Conservation (phyloP, 352 stramenopile genomes). For the Aphanomyces astaci region DNA sequence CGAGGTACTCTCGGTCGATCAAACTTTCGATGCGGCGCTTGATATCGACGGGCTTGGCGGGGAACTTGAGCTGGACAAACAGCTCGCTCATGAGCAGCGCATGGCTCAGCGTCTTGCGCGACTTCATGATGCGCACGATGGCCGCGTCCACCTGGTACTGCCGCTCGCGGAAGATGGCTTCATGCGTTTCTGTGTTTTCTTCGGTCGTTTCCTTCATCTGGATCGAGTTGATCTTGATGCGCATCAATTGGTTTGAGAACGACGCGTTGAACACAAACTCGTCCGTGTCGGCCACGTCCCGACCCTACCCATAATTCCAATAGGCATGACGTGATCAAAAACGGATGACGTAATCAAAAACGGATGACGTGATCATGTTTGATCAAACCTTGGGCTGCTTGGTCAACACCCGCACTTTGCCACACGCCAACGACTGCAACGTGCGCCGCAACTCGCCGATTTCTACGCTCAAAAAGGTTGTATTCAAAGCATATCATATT, state of each 20-base stretch:
- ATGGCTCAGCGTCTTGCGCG: conserved; percentile 93
- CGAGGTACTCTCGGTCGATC: conserved; percentile 85
- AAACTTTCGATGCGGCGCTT: conserved; percentile 87
- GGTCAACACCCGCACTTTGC: conserved; percentile 82
- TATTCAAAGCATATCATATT: not conserved
- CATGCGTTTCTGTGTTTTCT: conserved; percentile 90
- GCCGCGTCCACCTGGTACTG: conserved; percentile 93
- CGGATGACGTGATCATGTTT: no score
- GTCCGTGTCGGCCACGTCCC: conserved; percentile 80
- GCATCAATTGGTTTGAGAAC: conserved; percentile 83
- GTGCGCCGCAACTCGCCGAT: conserved; percentile 84
- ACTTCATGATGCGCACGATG: conserved; percentile 99
- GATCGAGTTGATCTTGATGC: conserved; percentile 94
- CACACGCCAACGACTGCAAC: conserved; percentile 83
- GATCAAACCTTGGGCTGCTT: conserved; percentile 64
- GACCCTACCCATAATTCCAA: conserved; percentile 39
- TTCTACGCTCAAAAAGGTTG: conserved; percentile 26
- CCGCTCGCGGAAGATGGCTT: conserved; percentile 89
- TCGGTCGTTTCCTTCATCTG: conserved; percentile 92
- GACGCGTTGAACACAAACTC: conserved; percentile 78
- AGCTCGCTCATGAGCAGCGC: conserved; percentile 95
- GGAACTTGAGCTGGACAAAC: conserved; percentile 90
- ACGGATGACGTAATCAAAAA: no score
- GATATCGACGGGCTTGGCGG: conserved; percentile 71
- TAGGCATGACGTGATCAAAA: no score